A percentile compares a stretch with the other conserved stretches of the same genome.
Conservation (phyloP, 2,329 filamentous ascomycete species). For the Scedosporium minutisporum region DNA sequence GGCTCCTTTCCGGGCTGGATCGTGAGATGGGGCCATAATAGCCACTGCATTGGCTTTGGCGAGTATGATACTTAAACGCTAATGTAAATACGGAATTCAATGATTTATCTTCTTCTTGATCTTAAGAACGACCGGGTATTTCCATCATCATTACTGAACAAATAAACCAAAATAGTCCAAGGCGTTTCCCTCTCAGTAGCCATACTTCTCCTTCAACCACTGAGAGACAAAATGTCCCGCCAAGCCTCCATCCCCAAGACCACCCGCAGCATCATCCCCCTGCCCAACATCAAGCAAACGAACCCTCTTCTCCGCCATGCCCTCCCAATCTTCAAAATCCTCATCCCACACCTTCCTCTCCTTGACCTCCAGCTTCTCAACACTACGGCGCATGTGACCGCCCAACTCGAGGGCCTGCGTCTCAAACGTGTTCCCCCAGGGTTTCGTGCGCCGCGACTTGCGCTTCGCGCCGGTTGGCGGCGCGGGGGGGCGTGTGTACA, state of each 20-base stretch:
- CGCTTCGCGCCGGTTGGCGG: constrained; percentile 9
- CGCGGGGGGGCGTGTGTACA: constrained; percentile 29
- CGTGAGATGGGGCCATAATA: background rate
- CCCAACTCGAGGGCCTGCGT: constrained; percentile 38
- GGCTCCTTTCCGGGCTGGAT: background rate
- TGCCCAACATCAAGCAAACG: constrained; percentile 26
- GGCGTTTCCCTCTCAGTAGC: background rate
- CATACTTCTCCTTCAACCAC: constrained; percentile 4
- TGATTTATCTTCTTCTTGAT: background rate
- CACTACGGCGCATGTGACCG: constrained; percentile 36
- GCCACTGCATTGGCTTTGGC: background rate
- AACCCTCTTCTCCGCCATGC: constrained; percentile 28
- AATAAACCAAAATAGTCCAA: background rate
- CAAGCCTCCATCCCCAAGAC: background rate
- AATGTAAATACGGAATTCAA: background rate
- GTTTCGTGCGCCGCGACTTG: constrained; percentile 12
- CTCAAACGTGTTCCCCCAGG: constrained; percentile 31
- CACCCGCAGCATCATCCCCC: constrained; percentile 12
- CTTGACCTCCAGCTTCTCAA: constrained; percentile 35
- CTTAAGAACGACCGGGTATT: background rate
- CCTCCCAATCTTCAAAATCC: constrained; percentile 21
- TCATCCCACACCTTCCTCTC: constrained; percentile 32
- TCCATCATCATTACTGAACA: background rate
- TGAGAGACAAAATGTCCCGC: background rate
- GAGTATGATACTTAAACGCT: background rate